Base-by-base conservation (phyloP, 805 yeast genomes). In the Barnettozyma botsteinii region DNA sequence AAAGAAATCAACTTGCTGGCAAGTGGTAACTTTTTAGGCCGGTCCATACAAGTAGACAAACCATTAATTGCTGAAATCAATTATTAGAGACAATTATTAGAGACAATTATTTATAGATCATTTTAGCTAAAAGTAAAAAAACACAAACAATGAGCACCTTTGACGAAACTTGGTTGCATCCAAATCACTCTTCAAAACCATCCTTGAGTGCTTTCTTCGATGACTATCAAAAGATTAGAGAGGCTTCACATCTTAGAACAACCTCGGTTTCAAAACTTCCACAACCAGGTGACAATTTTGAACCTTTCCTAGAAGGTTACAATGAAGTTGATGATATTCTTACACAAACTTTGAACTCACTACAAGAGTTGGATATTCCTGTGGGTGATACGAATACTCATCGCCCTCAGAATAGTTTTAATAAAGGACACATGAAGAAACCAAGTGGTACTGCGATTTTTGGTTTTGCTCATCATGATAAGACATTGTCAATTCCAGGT, bases 391-490 rank as follows among this genome's bases (percentile, higher is more conserved):
- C 47, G 4, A 41, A 33, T n/a, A 18, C 13, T 2, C 35, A 42
- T 15, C 31, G 13, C 15, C 26, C 25, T n/a, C 36, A 31, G 9
- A 28, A 24, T 10, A 34, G 29, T 7, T 38, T 35, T 13, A 15
- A 20, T 4, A 49, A 34, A 42, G 56, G 59, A 19, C 91, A 83
- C 55, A 61, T 71, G 38, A 72, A 85, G 48, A 76, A 77, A 42
- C 67, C 75, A 15, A 81, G 88, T 64, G 94, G 94, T 12, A 81
- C 91, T 4, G 91, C 85, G 3, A 83, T 84, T 21, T 84, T 84
- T 59, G 94, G 94, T 0, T 83, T 73, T 49, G 64, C 70, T 8
- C 78, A 76, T 33, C 89, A 83, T 56, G 70, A 71, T 43, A 73
- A 75, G 42, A 81, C 77, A 34, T 58, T 83, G 27, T 76, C 85